Base-by-base conservation (phyloP, 208 protist genomes). In the Crithidia sp. region DNA sequence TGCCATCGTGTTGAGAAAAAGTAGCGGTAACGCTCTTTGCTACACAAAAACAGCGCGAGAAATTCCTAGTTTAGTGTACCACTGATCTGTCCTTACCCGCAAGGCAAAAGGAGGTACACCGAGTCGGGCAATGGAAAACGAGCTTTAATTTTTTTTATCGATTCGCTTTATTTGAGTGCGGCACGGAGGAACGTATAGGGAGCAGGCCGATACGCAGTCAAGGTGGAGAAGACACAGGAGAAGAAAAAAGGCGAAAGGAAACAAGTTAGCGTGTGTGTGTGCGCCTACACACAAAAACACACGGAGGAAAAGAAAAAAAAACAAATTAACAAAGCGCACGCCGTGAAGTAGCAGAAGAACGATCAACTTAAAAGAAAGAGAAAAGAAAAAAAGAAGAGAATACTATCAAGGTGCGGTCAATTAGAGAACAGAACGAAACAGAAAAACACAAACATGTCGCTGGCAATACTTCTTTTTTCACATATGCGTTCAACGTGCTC, bases 221-320 rank as follows among this genome's bases (percentile, higher is more conserved):
- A 7, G 6, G 54, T 13, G 17, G 6, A 12, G 14, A 66, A 10
- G 7, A 66, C 43, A 67, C 28, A 57, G 12, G 14, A 57, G 36
- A 54, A 45, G 37, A 49, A 57, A 16, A 67, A 40, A 58, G 40
- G 17, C 6, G 19, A 58, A 58, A 58, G 6, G 19, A 8, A 40
- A 28, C 28, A 58, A 40, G 28, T 28, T 28, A 28, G 45, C 9
- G 45, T 49, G 45, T 49, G 45, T 28, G 28, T 28, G 28, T 28
- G 28, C 28, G 45, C 7, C 7, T 49, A 7, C 45, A 13, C 7
- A 49, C 45, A 59, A 59, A 59, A 59, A 59, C 28, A 41, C 28
- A 36, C 6, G 13, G 0, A 64, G 65, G 62, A 65, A 77, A 69
- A 67, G 19, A 17, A 55, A 43, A 57, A 44, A 65, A 39, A 36